These are phyloP conservation scores for Pseudocercospora eumusae DNA, from an alignment of 2,329 filamentous ascomycete genomes.

Conservation along the genomic window DNA sequence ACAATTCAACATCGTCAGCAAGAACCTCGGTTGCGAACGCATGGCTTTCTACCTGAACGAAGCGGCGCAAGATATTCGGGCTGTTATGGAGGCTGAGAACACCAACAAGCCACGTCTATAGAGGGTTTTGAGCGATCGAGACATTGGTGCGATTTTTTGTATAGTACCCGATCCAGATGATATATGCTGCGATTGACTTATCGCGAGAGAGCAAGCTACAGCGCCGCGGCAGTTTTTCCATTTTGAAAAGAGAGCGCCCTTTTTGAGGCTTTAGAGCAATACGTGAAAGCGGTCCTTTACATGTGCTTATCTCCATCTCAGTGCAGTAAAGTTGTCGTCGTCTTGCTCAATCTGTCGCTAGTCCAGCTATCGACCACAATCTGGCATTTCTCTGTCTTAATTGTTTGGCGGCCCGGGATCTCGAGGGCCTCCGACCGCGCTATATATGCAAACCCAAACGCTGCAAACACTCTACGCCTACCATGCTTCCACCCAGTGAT, in stretches of 20 bases:
- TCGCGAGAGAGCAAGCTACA: not conserved
- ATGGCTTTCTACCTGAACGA: slow-evolving; percentile 98
- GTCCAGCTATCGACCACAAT: slow-evolving; percentile 1
- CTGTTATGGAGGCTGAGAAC: slow-evolving; percentile 73
- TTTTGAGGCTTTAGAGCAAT: not conserved
- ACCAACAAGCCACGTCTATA: slow-evolving; percentile 19
- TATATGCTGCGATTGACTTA: not conserved
- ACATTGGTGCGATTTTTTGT: slow-evolving; percentile 7
- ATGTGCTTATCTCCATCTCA: not conserved
- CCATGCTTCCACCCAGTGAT: not conserved
- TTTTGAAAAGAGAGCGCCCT: not conserved
- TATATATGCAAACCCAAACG: not conserved
- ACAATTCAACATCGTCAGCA: slow-evolving; percentile 97
- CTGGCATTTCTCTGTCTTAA: not conserved
- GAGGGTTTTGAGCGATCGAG: not conserved
- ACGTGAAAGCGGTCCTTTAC: not conserved
- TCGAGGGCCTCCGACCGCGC: too few species aligned
- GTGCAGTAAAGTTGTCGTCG: not conserved
- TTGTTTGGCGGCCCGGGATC: not conserved
- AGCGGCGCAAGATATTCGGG: slow-evolving; percentile 84
- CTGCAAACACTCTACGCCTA: not conserved
- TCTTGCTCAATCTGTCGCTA: not conserved
- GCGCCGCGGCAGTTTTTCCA: not conserved
- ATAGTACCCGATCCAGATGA: slow-evolving; percentile 7
- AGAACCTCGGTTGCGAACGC: slow-evolving; percentile 82